phyloP scores from a whole-genome alignment of 805 yeast genomes.

The Yarrowia yakushimensis region DNA sequence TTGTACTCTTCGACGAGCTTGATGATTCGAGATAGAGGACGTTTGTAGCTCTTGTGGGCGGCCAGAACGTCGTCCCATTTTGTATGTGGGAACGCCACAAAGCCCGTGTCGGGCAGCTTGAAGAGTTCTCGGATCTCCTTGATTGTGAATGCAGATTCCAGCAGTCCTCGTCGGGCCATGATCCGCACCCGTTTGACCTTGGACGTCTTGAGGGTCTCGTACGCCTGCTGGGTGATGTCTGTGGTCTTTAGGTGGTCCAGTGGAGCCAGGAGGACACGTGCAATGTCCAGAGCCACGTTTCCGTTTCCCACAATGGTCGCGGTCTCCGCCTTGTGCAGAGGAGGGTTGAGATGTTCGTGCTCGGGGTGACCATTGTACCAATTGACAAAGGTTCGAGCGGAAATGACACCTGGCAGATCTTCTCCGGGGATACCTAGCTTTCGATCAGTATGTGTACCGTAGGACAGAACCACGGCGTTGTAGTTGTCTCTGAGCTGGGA shows the following conservation, averaged over 20 bases:
- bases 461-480: slow-evolving; percentile 73
- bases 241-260: slow-evolving; percentile 58
- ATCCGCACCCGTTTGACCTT: slow-evolving; percentile 63
- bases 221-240: slow-evolving; percentile 67
- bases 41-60: slow-evolving; percentile 21
- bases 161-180: slow-evolving; percentile 80
- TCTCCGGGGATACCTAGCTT: slow-evolving; percentile 57
- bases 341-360: slow-evolving; percentile 48
- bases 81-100: background rate
- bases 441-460: slow-evolving; percentile 67
- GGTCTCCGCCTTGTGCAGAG: slow-evolving; percentile 55
- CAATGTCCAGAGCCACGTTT: slow-evolving; percentile 90
- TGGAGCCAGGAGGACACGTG: slow-evolving; percentile 68
- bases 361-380: slow-evolving; percentile 95
- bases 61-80: slow-evolving; percentile 18
- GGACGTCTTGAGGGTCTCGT: slow-evolving; percentile 49
- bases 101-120: slow-evolving; percentile 37
- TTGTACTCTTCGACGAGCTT: slow-evolving; percentile 30
- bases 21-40: slow-evolving; percentile 26
- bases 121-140: slow-evolving; percentile 86
- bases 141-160: slow-evolving; percentile 81
- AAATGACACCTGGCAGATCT: slow-evolving; percentile 57
- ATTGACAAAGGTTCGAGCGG: slow-evolving; percentile 83
- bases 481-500: slow-evolving; percentile 51
- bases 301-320: slow-evolving; percentile 94